Conservation (phyloP, 257 asterid genomes). For the Eustoma russellianum region DNA sequence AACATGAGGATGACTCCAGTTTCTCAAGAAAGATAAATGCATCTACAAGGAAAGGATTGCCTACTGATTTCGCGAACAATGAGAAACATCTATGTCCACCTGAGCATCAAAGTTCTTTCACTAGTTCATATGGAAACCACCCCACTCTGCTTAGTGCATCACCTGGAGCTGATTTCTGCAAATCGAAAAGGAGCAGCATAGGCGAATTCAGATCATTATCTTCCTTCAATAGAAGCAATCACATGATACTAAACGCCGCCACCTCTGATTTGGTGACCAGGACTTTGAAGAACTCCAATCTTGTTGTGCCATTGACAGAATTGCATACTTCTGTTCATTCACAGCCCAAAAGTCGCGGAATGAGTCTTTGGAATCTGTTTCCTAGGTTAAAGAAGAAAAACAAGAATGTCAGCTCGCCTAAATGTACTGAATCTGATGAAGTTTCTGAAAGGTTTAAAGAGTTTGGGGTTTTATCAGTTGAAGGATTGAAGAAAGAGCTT, state of each 20-base stretch:
- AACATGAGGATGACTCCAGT: conserved; percentile 24
- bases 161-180: conserved; percentile 33
- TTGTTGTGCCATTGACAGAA: conserved; percentile 59
- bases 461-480: conserved; percentile 30
- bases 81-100: conserved; percentile 29
- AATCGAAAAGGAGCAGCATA: conserved; percentile 50
- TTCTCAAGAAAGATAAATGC: conserved; percentile 35
- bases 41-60: conserved; percentile 38
- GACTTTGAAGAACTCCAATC: conserved; percentile 42
- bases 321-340: conserved; percentile 52
- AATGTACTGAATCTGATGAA: conserved; percentile 30
- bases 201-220: conserved; percentile 55
- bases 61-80: conserved; percentile 14
- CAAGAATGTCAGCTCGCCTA: conserved; percentile 35
- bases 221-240: conserved; percentile 64
- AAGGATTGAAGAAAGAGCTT: conserved; percentile 48
- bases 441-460: conserved; percentile 32
- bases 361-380: conserved; percentile 59
- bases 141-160: conserved; percentile 22
- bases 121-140: conserved; percentile 31
- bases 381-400: conserved; percentile 67
- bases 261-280: conserved; percentile 22
- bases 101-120: conserved; percentile 39
- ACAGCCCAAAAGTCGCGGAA: conserved; percentile 39
- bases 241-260: conserved; percentile 44